These are phyloP conservation scores for Cadophora malorum DNA, from an alignment of 2,329 filamentous ascomycete genomes.

Conservation along the genomic window DNA sequence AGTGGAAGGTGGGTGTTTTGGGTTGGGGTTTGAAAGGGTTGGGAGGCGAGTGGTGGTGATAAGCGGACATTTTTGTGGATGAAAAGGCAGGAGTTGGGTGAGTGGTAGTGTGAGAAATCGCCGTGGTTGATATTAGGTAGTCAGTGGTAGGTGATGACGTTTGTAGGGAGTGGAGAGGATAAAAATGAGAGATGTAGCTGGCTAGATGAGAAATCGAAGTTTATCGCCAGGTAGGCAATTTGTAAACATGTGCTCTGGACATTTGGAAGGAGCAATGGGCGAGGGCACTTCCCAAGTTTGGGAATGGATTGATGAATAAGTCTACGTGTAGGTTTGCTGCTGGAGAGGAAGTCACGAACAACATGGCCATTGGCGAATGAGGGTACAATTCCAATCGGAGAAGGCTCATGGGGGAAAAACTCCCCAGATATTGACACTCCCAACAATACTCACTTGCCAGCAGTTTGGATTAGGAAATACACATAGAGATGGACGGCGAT, in stretches of 20 bases:
- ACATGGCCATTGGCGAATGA: not conserved
- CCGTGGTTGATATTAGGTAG: not conserved
- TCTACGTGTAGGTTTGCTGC: not conserved
- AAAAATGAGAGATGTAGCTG: not conserved
- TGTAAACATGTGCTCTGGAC: not conserved
- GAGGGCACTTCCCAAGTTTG: not conserved
- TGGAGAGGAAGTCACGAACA: not conserved
- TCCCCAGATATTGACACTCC: not conserved
- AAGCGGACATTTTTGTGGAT: constrained; percentile 6
- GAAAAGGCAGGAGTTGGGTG: not conserved
- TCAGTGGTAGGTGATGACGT: not conserved
- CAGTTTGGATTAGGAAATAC: not conserved
- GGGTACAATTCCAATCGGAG: not conserved
- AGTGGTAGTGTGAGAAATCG: not conserved
- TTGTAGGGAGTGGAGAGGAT: not conserved
- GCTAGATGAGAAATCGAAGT: not conserved
- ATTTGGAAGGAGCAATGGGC: constrained; percentile 1
- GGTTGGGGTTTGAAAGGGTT: not conserved
- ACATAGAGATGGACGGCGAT: not conserved
- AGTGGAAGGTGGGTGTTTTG: constrained; percentile 16
- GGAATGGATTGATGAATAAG: not conserved
- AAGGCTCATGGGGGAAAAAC: not conserved
- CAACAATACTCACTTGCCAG: no score
- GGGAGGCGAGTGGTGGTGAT: constrained; percentile 8
- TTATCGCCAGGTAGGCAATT: not conserved